Conservation (phyloP, 805 yeast genomes). For the Starmerella lactis-condensi region DNA sequence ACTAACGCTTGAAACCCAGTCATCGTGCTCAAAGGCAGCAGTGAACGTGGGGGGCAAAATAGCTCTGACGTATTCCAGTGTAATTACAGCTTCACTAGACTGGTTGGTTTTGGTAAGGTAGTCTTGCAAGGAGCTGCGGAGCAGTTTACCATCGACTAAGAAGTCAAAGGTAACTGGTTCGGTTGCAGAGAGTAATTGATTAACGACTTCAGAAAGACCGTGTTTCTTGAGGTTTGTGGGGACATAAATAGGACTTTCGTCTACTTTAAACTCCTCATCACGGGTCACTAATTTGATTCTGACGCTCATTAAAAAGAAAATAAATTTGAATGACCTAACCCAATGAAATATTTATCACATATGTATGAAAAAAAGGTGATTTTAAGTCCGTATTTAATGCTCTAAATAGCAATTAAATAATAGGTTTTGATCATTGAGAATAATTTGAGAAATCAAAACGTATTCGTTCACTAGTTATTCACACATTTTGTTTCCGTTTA, state of each 20-base stretch:
- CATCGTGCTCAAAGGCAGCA: constrained; percentile 78
- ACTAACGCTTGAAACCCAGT: constrained; percentile 76
- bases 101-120: constrained; percentile 60
- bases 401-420: no score
- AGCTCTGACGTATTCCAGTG: constrained; percentile 78
- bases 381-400: no score
- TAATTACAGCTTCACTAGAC: constrained; percentile 61
- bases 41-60: constrained; percentile 85
- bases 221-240: constrained; percentile 74
- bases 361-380: no score
- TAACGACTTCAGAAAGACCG: constrained; percentile 88
- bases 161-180: constrained; percentile 81
- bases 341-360: no score
- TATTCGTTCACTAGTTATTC: no score
- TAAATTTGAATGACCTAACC: no score
- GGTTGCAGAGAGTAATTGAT: constrained; percentile 50
- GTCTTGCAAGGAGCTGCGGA: constrained; percentile 62
- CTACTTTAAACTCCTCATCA: constrained; percentile 54
- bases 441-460: no score
- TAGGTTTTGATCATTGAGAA: no score
- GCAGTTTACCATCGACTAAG: constrained; percentile 62
- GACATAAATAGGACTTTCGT: constrained; percentile 68
- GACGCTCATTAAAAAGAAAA: no score
- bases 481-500: no score
- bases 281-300: constrained; percentile 55